Conservation (phyloP, 495 filamentous ascomycete genomes). For the Trichoderma virens region DNA sequence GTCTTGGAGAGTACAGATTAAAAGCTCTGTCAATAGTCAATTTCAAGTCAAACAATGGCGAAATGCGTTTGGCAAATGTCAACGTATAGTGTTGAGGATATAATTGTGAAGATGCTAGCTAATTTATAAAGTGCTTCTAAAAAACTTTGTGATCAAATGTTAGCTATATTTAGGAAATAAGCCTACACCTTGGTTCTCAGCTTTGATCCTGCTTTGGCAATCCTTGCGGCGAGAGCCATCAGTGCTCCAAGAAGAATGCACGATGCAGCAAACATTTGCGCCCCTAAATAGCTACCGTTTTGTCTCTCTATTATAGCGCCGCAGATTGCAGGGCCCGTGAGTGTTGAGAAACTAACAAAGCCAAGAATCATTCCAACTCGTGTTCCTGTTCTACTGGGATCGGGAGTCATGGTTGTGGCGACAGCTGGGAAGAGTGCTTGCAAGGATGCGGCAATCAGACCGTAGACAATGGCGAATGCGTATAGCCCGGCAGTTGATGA, state of each 20-base stretch:
- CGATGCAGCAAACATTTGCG: background rate
- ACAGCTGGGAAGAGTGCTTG: conserved; percentile 7
- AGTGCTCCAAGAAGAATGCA: background rate
- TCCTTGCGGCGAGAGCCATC: background rate
- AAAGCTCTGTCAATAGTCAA: too few relatives aligned
- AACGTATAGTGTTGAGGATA: too few relatives aligned
- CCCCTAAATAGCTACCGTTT: background rate
- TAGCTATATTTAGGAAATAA: too few relatives aligned
- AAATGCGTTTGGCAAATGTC: too few relatives aligned
- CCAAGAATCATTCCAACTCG: background rate
- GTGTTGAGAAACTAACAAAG: background rate
- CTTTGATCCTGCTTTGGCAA: background rate
- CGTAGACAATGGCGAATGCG: background rate
- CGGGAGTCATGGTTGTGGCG: background rate
- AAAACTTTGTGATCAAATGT: too few relatives aligned
- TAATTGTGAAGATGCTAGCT: too few relatives aligned
- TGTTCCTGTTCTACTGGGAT: background rate
- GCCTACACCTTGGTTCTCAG: background rate
- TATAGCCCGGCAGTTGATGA: conserved; percentile 23
- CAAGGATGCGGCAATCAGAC: background rate
- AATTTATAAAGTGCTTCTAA: too few relatives aligned
- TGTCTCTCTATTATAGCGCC: conserved; percentile 1
- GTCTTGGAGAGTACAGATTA: too few relatives aligned
- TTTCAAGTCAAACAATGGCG: too few relatives aligned
- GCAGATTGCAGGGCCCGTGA: background rate